Base-by-base conservation (phyloP, 2,329 filamentous ascomycete species). In the Hypomyces perniciosus region DNA sequence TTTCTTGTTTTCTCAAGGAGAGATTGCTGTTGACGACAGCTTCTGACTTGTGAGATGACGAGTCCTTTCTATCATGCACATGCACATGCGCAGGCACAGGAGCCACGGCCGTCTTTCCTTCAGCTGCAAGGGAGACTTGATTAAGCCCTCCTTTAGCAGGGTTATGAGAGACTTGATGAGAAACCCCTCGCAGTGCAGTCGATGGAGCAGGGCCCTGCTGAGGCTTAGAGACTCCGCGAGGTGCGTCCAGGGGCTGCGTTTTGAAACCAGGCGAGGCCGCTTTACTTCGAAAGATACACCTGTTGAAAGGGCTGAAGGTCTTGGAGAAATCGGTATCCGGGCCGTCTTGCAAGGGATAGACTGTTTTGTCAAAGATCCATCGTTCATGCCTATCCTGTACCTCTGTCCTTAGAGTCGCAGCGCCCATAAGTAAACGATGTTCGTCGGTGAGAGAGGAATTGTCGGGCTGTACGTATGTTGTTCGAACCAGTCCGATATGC, bases 381-480 rank as follows among this genome's bases (percentile, higher is more conserved):
- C 37, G 44, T 4, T 48, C 54, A 12, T 46, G 30, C 1, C n/a
- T 40, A 26, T 60, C 40, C 5, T 33, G n/a, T 4, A 20, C 31
- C n/a, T 60, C 49, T 4, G 52, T 53, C 40, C 62, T 58, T 6
- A 64, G 9, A 2, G 56, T 56, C 4, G 56, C 58, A 5, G 59
- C 57, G 7, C 48, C 43, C 8, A 45, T 31, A 1, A 66, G 54
- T 3, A 51, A 46, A 1, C 51, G 20, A 31, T 61, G 57, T 20
- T 64, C 59, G 6, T 50, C 33, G 3, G 40, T 37, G 4, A 52
- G 13, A n/a, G 8, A 8, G 2, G 47, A 43, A 7, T 35, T 30
- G 2, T 48, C 30, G 1, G 45, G 44, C n/a, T 54, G 51, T 28
- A 58, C 41, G 48, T 63, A 66, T 1, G 66, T 68, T 4, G 59